Conservation (phyloP, 495 filamentous ascomycete species). For the Penicillium parvum region DNA sequence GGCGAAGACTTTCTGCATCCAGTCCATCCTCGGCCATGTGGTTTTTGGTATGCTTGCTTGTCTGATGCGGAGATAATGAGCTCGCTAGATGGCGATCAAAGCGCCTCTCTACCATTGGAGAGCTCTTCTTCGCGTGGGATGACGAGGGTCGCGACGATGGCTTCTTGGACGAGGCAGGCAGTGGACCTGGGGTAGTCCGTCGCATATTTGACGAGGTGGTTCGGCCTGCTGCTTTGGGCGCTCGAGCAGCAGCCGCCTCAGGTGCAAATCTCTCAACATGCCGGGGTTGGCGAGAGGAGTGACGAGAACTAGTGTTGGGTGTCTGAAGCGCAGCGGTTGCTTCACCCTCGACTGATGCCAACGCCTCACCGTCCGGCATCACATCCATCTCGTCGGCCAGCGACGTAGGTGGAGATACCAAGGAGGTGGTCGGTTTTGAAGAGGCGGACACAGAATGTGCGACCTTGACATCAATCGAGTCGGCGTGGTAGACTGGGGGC, state of each 20-base stretch:
- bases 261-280: slow-evolving; percentile 42
- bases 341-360: slow-evolving; percentile 36
- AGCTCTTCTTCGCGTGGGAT: slow-evolving; percentile 45
- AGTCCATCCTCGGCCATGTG: slow-evolving; percentile 31
- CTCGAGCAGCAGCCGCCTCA: slow-evolving; percentile 30
- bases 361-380: slow-evolving; percentile 29
- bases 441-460: slow-evolving; percentile 26
- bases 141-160: slow-evolving; percentile 40
- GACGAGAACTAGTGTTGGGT: slow-evolving; percentile 46
- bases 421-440: slow-evolving; percentile 36
- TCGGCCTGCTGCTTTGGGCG: slow-evolving; percentile 25
- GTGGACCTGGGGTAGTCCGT: slow-evolving; percentile 30
- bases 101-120: slow-evolving; percentile 34
- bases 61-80: slow-evolving; percentile 32
- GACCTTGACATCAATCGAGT: slow-evolving; percentile 32
- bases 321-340: slow-evolving; percentile 32
- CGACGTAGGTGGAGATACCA: slow-evolving; percentile 52
- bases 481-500: slow-evolving; percentile 34
- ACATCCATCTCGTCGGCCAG: slow-evolving; percentile 45
- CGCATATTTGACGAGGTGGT: slow-evolving; percentile 17
- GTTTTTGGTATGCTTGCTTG: slow-evolving; percentile 27
- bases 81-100: slow-evolving; percentile 24
- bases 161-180: slow-evolving; percentile 30
- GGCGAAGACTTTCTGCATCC: slow-evolving; percentile 50
- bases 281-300: slow-evolving; percentile 48